A percentile compares a stretch with the other conserved stretches of the same genome.
Evolutionary conservation across 129 eudicot genomes (phyloP).

Genomic region (Escallonia herrerae): DNA sequence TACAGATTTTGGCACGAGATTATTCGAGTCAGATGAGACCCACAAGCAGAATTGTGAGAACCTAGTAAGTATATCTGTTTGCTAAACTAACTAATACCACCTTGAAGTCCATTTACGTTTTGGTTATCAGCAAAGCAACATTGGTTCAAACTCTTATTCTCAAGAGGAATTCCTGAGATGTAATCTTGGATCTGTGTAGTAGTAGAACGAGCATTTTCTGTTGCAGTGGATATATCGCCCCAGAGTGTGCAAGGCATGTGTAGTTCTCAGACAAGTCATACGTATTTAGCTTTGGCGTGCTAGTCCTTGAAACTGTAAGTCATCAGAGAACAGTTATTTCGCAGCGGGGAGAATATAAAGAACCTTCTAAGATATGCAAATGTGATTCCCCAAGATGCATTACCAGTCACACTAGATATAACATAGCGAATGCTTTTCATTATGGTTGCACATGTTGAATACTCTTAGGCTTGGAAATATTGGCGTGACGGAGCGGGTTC

Average conservation of each 20-base stretch:
- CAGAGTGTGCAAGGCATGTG: not conserved
- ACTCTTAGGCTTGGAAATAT: constrained; percentile 4
- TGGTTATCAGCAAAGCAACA: too few species aligned
- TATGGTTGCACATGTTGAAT: not conserved
- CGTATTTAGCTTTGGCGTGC: not conserved
- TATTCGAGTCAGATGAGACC: not conserved
- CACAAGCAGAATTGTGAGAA: constrained; percentile 10
- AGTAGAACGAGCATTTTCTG: not conserved
- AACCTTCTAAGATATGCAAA: not conserved
- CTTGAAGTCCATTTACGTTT: too few species aligned
- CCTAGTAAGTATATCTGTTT: constrained; percentile 8
- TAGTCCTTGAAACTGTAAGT: constrained; percentile 1
- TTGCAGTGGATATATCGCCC: constrained; percentile 3
- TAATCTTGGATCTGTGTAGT: not conserved
- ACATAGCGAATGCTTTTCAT: not conserved
- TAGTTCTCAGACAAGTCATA: not conserved
- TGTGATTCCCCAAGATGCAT: not conserved
- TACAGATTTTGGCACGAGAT: constrained; percentile 6
- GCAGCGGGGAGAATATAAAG: not conserved
- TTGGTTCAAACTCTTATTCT: not conserved
- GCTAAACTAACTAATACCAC: too few species aligned
- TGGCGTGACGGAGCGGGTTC: not conserved
- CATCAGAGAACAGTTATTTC: not conserved
- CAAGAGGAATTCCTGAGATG: too few species aligned
- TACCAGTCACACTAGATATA: not conserved